Base-by-base conservation (phyloP, 441 rosid genomes). In the Oxalis stricta region DNA sequence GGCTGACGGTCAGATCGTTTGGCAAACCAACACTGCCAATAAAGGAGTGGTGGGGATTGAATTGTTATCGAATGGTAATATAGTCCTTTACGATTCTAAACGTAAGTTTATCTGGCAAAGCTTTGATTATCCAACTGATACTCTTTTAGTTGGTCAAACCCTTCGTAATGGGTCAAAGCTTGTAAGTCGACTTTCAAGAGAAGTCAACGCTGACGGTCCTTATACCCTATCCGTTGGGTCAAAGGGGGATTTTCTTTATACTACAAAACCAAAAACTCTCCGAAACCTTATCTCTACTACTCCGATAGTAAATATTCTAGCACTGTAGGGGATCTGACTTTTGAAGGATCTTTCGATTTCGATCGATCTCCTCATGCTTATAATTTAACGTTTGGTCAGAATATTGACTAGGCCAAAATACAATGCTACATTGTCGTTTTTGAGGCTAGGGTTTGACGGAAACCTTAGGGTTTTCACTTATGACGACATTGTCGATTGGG, bases 21-120 rank as follows among this genome's bases (percentile, higher is more conserved):
- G 94, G 94, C 82, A 82, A 48, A 67, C 84, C 37, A 69, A 68
- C 72, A 82, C 89, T 0, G 73, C 79, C 22, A 70, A 73, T 41
- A 73, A 68, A 52, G 82, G 74, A 2, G 94, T 61, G 3, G 73
- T 70, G 0, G 84, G 82, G 5, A 57, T 77, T 56, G 30, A 66
- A 20, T 37, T 85, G 19, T 62, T 75, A 2, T 50, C 78, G 6
- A 73, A 59, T 19, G 93, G 93, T 2, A 79, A 79, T 69, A 68
- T 82, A 68, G 89, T 79, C 10, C 70, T 82, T 4, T 50, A 63
- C 12, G 87, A 82, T 7, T 13, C 75, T 0, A 69, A 52, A 2
- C 78, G 77, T 0, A 68, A 52, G 1, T 71, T 69, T 10, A 1
- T 82, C 3, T 79, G 89, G 93, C 82, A 82, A 29, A 85, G 89